Conservation (phyloP, 306 rosid genomes). For the Medicago arabica region DNA sequence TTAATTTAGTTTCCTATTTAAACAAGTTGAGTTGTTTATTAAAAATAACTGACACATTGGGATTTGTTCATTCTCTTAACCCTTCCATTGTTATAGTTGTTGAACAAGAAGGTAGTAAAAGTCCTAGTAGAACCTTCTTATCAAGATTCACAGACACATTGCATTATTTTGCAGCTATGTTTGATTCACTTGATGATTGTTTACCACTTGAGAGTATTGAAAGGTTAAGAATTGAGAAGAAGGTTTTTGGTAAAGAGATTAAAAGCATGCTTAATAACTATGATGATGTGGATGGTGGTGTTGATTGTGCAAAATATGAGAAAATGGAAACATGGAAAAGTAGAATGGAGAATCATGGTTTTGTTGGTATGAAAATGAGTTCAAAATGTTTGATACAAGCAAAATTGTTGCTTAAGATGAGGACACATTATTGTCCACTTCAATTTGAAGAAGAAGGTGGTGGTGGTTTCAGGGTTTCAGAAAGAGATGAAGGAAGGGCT, state of each 20-base stretch:
- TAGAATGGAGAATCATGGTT: conserved; percentile 72
- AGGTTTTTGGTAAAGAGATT: conserved; percentile 72
- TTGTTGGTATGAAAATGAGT: conserved; percentile 56
- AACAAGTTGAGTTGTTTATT: conserved; percentile 49
- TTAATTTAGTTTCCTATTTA: conserved; percentile 65
- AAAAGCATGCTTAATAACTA: conserved; percentile 56
- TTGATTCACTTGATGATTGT: conserved; percentile 80
- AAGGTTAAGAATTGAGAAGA: conserved; percentile 77
- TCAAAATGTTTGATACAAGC: conserved; percentile 78
- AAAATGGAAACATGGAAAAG: conserved; percentile 72
- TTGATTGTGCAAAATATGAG: conserved; percentile 55
- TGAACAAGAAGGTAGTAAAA: conserved; percentile 69
- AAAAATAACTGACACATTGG: conserved; percentile 67
- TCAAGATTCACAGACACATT: conserved; percentile 72
- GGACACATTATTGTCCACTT: conserved; percentile 65
- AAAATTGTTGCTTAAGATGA: conserved; percentile 70
- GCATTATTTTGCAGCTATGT: conserved; percentile 80
- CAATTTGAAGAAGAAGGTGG: conserved; percentile 65
- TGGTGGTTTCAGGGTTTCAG: conserved; percentile 74
- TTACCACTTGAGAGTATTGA: conserved; percentile 67
- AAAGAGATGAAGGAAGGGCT: conserved; percentile 76
- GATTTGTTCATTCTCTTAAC: conserved; percentile 57
- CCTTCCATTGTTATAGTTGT: conserved; percentile 66
- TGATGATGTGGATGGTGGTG: conserved; percentile 43
- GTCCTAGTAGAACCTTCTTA: conserved; percentile 51